A percentile compares a stretch with the other conserved stretches of the same genome.
Conservation (phyloP, 2,329 filamentous ascomycete species). For the Ceratocystis cacaofunesta region DNA sequence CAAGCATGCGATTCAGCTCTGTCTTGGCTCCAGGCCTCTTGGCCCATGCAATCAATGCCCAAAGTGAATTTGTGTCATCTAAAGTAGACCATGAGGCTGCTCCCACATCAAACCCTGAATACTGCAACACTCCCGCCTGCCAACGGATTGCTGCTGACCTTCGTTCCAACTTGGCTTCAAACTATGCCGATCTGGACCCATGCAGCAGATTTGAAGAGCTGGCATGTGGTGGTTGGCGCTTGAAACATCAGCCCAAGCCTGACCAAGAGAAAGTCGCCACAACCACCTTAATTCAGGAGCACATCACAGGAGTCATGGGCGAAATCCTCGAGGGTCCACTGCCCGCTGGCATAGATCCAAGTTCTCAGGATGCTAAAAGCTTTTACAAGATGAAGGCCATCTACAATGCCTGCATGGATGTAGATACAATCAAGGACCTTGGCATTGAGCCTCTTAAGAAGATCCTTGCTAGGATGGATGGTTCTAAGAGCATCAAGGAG, state of each 20-base stretch:
- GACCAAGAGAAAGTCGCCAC: constrained; percentile 49
- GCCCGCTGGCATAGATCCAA: constrained; percentile 23
- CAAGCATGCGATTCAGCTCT: neutral
- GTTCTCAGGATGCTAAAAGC: constrained; percentile 41
- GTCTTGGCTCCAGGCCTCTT: neutral
- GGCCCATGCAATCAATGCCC: neutral
- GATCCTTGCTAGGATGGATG: constrained; percentile 37
- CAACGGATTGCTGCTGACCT: constrained; percentile 24
- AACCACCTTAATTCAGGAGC: constrained; percentile 45
- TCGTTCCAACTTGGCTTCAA: constrained; percentile 21
- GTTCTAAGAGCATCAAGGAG: constrained; percentile 24
- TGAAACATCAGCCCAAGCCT: constrained; percentile 47
- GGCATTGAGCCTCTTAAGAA: constrained; percentile 42
- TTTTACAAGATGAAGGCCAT: constrained; percentile 50
- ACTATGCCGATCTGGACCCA: constrained; percentile 49
- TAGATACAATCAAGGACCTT: constrained; percentile 37
- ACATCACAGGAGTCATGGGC: constrained; percentile 39
- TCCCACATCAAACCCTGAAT: neutral
- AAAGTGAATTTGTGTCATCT: too few species aligned
- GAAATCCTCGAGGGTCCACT: constrained; percentile 49
- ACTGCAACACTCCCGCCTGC: constrained; percentile 22
- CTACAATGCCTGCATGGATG: constrained; percentile 53
- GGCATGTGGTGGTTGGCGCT: constrained; percentile 52
- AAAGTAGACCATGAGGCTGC: too few species aligned
- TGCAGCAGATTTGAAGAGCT: constrained; percentile 55